Evolutionary conservation across 2,329 filamentous ascomycete genomes (phyloP).

Genomic region (Elsinoe necatrix): DNA sequence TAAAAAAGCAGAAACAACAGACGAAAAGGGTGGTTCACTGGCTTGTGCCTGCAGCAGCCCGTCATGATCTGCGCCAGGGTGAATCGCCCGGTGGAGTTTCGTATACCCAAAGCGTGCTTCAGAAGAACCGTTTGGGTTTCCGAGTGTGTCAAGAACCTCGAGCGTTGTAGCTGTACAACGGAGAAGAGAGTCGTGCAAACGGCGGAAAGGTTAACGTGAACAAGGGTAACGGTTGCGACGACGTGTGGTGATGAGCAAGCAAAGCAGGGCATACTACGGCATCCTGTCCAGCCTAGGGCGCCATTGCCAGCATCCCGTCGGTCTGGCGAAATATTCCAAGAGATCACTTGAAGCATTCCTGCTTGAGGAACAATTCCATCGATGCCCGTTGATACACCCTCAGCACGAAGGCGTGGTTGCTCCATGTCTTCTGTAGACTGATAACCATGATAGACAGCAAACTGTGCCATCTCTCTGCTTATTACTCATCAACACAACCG

Average conservation of each 20-base stretch:
- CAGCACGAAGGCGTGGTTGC: too few species aligned
- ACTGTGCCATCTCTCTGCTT: neutral
- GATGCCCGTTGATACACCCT: neutral
- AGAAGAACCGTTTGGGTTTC: slow-evolving; percentile 8
- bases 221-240: slow-evolving; percentile 1
- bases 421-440: too few species aligned
- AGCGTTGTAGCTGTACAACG: neutral
- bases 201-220: neutral
- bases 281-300: neutral
- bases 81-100: slow-evolving; percentile 11
- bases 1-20: neutral
- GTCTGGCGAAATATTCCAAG: neutral
- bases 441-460: neutral
- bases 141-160: neutral
- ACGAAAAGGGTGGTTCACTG: neutral
- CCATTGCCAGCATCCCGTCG: neutral
- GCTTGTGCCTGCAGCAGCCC: slow-evolving; percentile 9
- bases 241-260: neutral
- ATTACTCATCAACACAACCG: too few species aligned
- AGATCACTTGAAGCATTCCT: neutral
- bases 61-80: slow-evolving; percentile 4
- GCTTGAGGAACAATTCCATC: neutral
- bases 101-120: slow-evolving; percentile 8
- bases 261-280: neutral
- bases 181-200: neutral